Base-by-base conservation (phyloP, 2,329 filamentous ascomycete genomes). In the Talaromyces funiculosus region DNA sequence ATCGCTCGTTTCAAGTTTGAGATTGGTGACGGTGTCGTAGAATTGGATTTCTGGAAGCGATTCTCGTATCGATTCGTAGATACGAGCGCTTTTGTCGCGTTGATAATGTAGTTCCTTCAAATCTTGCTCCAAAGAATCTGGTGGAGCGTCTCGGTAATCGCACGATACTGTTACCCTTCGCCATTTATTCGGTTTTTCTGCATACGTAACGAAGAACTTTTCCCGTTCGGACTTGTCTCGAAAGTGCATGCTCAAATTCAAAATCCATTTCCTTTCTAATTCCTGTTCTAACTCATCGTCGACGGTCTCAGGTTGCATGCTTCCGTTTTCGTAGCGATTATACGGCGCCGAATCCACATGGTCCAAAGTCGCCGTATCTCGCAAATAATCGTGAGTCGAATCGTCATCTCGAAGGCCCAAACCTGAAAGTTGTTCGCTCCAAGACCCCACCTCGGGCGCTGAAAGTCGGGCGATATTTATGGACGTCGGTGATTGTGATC, bases 241-340 rank as follows among this genome's bases (percentile, higher is more conserved):
- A 74, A 97, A 99, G 74, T 96, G 92, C 94, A 99, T 97, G 75
- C 92, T 97, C 62, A 97, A 82, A 71, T 99, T 99, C 67, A 99
- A 80, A 62, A 99, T 97, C 94, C 94, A 99, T 69, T 84, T 87
- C 63, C 82, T 84, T 69, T 97, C 92, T 59, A 97, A 82, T 74
- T 97, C 93, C 64, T 90, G 85, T 65, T 89, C 85, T 65, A 96
- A 83, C 67, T 70, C 67, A 54, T 74, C 72, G 16, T 62, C 56
- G 18, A 49, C 38, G 37, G 22, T 29, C 7, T 59, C 61, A 16
- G 45, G 35, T 31, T 57, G 54, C 16, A 57, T 40, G 22, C 49
- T 45, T 6, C 18, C 26, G 24, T 61, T 53, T 24, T 61, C 55
- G 38, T 45, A 53, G 18, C 56, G 38, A n/a, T 57, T 58, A 33